phyloP scores from a whole-genome alignment of 2,329 filamentous ascomycete genomes.

The Ceratocystis cacaofunesta region DNA sequence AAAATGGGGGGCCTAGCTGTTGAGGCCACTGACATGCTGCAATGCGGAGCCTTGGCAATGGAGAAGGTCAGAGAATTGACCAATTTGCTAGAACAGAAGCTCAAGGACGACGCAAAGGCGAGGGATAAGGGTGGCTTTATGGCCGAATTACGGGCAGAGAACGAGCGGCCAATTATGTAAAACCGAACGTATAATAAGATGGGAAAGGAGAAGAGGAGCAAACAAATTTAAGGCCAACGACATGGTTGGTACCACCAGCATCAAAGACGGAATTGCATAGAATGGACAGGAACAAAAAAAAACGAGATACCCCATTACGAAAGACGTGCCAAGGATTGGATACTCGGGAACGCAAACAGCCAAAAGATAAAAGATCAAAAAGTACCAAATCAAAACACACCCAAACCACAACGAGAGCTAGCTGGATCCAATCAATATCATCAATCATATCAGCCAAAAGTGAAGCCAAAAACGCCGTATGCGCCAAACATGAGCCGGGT shows the following conservation, averaged over 20 bases:
- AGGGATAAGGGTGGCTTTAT: slow-evolving; percentile 65
- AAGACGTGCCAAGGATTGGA: not conserved
- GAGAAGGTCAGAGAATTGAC: slow-evolving; percentile 70
- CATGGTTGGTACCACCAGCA: not conserved
- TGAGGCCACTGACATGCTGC: slow-evolving; percentile 62
- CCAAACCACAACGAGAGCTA: not conserved
- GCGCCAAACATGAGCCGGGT: not conserved
- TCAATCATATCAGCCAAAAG: not conserved
- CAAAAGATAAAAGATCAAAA: not conserved
- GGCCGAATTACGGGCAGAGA: slow-evolving; percentile 67
- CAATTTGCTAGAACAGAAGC: slow-evolving; percentile 52
- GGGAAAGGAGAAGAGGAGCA: not conserved
- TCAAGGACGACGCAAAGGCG: slow-evolving; percentile 64
- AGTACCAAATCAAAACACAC: not conserved
- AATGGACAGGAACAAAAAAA: slow-evolving; percentile 1
- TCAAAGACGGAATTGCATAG: not conserved
- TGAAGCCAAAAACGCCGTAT: not conserved
- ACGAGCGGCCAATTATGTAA: slow-evolving; percentile 41
- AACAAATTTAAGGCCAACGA: not conserved
- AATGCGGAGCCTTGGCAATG: slow-evolving; percentile 59
- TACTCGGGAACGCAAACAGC: not conserved
- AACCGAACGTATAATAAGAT: slow-evolving; percentile 6
- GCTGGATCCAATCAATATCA: slow-evolving; percentile 7
- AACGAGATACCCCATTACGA: slow-evolving; percentile 15
- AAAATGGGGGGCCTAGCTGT: slow-evolving; percentile 77